A percentile compares a stretch with the other conserved stretches of the same genome.
Conservation (phyloP, 1,284 basidiomycete species). For the Apiotrichum montevideense region DNA sequence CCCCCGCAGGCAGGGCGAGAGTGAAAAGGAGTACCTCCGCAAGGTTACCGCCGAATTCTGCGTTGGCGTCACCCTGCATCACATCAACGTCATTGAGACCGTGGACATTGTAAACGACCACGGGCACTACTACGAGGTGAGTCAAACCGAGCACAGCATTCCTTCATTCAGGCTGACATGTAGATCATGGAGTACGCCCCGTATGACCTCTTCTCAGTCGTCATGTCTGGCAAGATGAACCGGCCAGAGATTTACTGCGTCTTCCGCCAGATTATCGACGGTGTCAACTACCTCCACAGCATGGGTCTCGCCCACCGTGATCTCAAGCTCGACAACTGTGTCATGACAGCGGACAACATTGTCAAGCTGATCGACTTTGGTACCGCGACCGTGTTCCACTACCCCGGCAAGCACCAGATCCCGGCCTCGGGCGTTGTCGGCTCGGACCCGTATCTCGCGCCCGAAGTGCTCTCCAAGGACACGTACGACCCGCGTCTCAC, state of each 20-base stretch:
- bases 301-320: slow-evolving; percentile 97
- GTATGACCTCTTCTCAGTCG: slow-evolving; percentile 95
- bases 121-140: slow-evolving; percentile 94
- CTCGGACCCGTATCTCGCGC: slow-evolving; percentile 95
- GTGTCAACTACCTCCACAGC: slow-evolving; percentile 95
- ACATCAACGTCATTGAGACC: slow-evolving; percentile 96
- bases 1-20: slow-evolving; percentile 77
- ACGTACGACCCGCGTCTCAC: slow-evolving; percentile 94
- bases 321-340: slow-evolving; percentile 98
- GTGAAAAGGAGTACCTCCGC: slow-evolving; percentile 96
- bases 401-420: slow-evolving; percentile 80
- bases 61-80: slow-evolving; percentile 89
- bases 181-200: slow-evolving; percentile 99
- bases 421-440: slow-evolving; percentile 88
- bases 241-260: slow-evolving; percentile 98
- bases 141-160: slow-evolving; percentile 18
- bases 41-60: slow-evolving; percentile 99
- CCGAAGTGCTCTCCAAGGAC: slow-evolving; percentile 77
- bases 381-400: slow-evolving; percentile 97
- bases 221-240: slow-evolving; percentile 99
- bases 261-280: slow-evolving; percentile 96
- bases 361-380: slow-evolving; percentile 99
- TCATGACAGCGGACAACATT: slow-evolving; percentile 89
- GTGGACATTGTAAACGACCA: slow-evolving; percentile 98
- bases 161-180: neutral